Evolutionary conservation across 768 basidiomycete species (phyloP).

Genomic region (Rhodotorula babjevae): DNA sequence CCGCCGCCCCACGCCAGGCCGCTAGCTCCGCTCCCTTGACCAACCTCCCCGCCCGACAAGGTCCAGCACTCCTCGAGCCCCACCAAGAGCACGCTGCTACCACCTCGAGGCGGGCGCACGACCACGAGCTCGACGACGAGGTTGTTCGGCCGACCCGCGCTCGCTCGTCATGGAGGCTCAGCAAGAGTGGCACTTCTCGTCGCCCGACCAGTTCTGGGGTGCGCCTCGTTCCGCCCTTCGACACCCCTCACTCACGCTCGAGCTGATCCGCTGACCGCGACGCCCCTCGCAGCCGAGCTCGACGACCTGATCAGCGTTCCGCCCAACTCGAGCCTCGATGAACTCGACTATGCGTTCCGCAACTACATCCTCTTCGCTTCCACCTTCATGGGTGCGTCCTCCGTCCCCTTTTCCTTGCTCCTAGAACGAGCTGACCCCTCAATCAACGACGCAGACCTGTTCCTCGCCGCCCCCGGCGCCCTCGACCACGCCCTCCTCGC

Average conservation of each 20-base stretch:
- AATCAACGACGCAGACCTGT: constrained; percentile 58
- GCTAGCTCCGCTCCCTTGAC: too few relatives aligned
- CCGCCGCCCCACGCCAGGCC: too few relatives aligned
- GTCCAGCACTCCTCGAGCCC: too few relatives aligned
- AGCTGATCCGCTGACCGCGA: neutral
- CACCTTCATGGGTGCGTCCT: constrained; percentile 27
- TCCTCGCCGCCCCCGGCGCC: constrained; percentile 74
- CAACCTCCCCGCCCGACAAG: too few relatives aligned
- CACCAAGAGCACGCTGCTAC: too few relatives aligned
- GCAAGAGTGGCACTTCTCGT: constrained; percentile 75
- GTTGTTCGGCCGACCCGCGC: too few relatives aligned
- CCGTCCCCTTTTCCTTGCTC: neutral
- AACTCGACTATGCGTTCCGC: constrained; percentile 63
- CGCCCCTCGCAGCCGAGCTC: constrained; percentile 59
- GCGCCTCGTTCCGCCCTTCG: neutral
- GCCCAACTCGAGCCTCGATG: constrained; percentile 60
- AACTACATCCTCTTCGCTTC: constrained; percentile 36
- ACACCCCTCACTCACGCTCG: neutral
- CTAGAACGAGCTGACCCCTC: neutral
- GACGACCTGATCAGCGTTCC: constrained; percentile 73
- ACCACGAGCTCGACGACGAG: too few relatives aligned
- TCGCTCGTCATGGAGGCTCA: constrained; percentile 51
- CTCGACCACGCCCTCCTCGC: constrained; percentile 74
- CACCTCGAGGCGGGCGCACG: too few relatives aligned
- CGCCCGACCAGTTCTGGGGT: constrained; percentile 73